Base-by-base conservation (phyloP, 352 stramenopile genomes). In the Halophytophthora polymorphica region DNA sequence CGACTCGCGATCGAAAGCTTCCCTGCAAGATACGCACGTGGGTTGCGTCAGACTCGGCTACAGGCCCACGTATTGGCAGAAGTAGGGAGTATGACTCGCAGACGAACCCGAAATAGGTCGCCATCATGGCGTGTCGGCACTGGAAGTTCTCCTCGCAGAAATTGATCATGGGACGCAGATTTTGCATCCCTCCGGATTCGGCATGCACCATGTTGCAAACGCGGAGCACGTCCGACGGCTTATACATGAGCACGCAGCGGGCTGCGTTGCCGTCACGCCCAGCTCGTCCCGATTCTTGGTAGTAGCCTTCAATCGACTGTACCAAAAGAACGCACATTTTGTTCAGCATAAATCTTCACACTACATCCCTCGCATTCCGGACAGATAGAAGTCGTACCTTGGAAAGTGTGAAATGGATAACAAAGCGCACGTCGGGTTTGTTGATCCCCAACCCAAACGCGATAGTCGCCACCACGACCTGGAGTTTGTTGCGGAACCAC, bases 261-360 rank as follows among this genome's bases (percentile, higher is more conserved):
- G 83, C 71, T 12, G 86, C 58, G 1, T 92, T 61, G 7, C 96
- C 96, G 70, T 99, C 96, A 28, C 96, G 79, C 35, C 97, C 97
- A 36, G 92, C 97, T 41, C 97, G 75, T 6, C 97, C 97, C 13
- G 85, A 95, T 72, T 99, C 96, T 71, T 99, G 96, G 58, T 98
- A 99, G 59, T 99, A 99, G 1, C 88, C 95, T 73, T 99, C 96
- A 34, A 99, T 66, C 8, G 84, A 96, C 73, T 86, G 17, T 3
- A 56, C 41, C 93, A 53, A 42, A 19, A 18, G 36, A 34, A 28
- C 11, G 23, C 19, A 22, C 7, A 34, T 10, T 6, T 2, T 13
- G 13, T 8, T 42, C 3, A 45, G 21, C 19, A 35, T 23, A 28
- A 8, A 8, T 22, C 21, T 25, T 25, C 29, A 35, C 3, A 38